Conservation (phyloP, 768 basidiomycete species). For the Tubosaeta sp. region DNA sequence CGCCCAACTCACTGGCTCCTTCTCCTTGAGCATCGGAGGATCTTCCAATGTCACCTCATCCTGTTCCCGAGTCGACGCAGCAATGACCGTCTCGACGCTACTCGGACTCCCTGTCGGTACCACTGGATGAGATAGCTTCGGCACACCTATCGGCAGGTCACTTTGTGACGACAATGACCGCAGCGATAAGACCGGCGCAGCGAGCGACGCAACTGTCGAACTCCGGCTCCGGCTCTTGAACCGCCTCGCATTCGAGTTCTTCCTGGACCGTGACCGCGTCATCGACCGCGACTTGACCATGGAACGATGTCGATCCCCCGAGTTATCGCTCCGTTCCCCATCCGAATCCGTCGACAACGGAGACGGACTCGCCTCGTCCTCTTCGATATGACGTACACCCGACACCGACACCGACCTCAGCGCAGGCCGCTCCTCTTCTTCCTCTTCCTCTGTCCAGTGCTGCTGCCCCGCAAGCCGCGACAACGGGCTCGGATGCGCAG, state of each 20-base stretch:
- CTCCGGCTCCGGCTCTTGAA: constrained; percentile 51
- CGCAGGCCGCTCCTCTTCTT: constrained; percentile 30
- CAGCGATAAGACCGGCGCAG: constrained; percentile 34
- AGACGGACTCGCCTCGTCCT: constrained; percentile 51
- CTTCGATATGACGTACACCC: constrained; percentile 34
- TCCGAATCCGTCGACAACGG: constrained; percentile 63
- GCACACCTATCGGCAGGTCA: constrained; percentile 5
- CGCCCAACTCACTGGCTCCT: constrained; percentile 24
- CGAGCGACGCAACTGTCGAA: constrained; percentile 62
- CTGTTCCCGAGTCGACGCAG: constrained; percentile 42
- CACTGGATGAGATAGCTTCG: constrained; percentile 10
- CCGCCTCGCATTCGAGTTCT: constrained; percentile 22
- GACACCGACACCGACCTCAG: background rate
- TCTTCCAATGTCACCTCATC: constrained; percentile 23
- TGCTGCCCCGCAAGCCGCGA: constrained; percentile 54
- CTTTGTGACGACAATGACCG: constrained; percentile 10
- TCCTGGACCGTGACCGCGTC: constrained; percentile 30
- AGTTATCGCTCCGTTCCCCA: constrained; percentile 38
- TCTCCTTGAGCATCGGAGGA: constrained; percentile 25
- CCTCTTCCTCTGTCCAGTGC: constrained; percentile 50
- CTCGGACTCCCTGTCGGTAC: constrained; percentile 52
- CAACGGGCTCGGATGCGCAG: constrained; percentile 59
- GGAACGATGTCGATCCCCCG: constrained; percentile 4
- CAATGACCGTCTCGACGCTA: constrained; percentile 70
- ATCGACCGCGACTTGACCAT: constrained; percentile 21